Conservation (phyloP, 257 asterid genomes). For the Jasminum sambac region DNA sequence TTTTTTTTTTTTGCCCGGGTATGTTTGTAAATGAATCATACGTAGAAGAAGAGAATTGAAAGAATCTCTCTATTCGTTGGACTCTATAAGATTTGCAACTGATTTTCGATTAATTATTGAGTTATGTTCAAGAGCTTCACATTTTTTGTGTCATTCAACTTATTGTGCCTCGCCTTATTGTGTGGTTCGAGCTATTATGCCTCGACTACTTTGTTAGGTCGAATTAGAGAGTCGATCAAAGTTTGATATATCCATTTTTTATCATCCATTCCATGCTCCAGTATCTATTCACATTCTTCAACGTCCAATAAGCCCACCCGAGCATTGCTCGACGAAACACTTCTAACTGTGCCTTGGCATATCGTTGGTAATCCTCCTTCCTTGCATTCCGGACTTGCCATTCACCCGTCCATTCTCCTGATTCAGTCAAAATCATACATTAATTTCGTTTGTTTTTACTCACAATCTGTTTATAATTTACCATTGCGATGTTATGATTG, state of each 20-base stretch:
- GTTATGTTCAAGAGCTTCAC: no score
- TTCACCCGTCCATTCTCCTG: constrained; percentile 87
- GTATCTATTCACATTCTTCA: constrained; percentile 45
- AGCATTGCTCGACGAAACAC: constrained; percentile 58
- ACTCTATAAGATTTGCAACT: no score
- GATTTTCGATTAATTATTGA: no score
- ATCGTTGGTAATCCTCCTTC: constrained; percentile 54
- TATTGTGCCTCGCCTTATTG: no score
- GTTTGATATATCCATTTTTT: constrained; percentile 56
- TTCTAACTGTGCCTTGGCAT: constrained; percentile 51
- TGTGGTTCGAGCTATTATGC: not conserved
- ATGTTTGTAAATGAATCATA: no score
- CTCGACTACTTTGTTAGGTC: no score
- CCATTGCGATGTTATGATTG: no score
- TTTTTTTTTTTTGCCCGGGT: no score
- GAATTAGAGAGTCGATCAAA: constrained; percentile 19
- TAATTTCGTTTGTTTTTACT: not conserved
- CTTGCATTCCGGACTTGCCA: constrained; percentile 52
- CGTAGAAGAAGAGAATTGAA: no score
- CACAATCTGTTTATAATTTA: not conserved
- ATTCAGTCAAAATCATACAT: no score
- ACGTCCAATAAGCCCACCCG: constrained; percentile 84
- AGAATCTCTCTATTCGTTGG: no score
- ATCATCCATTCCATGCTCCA: constrained; percentile 85
- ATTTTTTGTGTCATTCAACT: no score